A percentile compares a stretch with the other conserved stretches of the same genome.
phyloP scores from a whole-genome alignment of 1,284 basidiomycete genomes.

The Jaminaea rosea region DNA sequence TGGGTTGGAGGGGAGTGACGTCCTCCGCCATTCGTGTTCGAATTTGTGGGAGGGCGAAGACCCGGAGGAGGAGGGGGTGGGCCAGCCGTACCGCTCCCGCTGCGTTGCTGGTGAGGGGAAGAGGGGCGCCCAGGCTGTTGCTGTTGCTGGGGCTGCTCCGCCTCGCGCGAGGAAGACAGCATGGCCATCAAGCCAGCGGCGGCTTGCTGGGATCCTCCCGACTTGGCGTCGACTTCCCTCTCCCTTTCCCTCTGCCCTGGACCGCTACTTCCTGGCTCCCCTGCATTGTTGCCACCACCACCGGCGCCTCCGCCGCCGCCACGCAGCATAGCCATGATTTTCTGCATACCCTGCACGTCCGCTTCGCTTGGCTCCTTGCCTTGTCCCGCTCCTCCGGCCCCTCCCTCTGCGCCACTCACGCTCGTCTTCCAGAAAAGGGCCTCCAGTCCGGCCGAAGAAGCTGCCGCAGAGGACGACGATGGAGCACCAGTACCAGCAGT shows the following conservation, averaged over 20 bases:
- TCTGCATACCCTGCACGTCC: conserved; percentile 43
- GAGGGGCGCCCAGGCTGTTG: background rate
- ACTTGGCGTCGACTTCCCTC: too few relatives aligned
- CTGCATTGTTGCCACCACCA: too few relatives aligned
- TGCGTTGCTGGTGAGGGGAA: conserved; percentile 5
- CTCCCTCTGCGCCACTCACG: background rate
- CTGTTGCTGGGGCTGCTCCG: background rate
- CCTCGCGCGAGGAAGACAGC: conserved; percentile 4
- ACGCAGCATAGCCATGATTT: conserved; percentile 36
- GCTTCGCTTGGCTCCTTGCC: conserved; percentile 27
- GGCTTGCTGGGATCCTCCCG: too few relatives aligned
- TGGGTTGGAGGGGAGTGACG: too few relatives aligned
- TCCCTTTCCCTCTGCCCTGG: too few relatives aligned
- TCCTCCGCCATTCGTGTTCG: too few relatives aligned
- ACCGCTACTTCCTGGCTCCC: too few relatives aligned
- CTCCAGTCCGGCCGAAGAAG: conserved; percentile 3
- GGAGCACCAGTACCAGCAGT: conserved; percentile 1
- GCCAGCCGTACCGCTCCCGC: too few relatives aligned
- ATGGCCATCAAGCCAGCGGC: conserved; percentile 9
- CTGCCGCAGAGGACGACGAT: background rate
- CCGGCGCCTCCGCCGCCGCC: conserved; percentile 2
- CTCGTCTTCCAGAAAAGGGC: conserved; percentile 13
- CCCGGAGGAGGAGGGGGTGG: too few relatives aligned
- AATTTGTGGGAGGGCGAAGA: too few relatives aligned
- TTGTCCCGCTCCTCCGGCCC: conserved; percentile 5